Base-by-base conservation (phyloP, 1,284 basidiomycete genomes). In the Porogramme epimiltina region DNA sequence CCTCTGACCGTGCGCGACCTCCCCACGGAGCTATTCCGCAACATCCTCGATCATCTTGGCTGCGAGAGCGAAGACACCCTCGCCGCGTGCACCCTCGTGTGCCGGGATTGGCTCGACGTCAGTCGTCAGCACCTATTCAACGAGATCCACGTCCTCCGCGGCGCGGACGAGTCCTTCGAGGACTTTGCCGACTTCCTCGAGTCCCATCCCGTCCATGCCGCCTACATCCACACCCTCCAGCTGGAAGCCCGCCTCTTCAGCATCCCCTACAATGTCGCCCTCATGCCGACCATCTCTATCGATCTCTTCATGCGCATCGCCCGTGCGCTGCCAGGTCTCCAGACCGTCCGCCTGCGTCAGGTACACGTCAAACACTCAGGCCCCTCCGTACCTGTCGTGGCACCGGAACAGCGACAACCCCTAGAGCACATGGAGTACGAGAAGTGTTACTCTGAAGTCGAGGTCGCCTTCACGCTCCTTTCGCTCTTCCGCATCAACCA, bases 161-260 rank as follows among this genome's bases (percentile, higher is more conserved):
- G 42, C 13, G 16, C 25, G 37, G 37, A 48, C 23, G 46, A 52
- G 24, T 45, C 46, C 8, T 52, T 52, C 24, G 42, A 52, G 9
- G 42, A 43, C n/a, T 22, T 48, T 22, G 42, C 42, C 13, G 23
- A 26, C 18, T 52, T 47, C 36, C 25, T 52, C 19, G 51, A 48
- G 4, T 5, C 22, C 2, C 28, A 48, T 34, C 31, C 26, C 1
- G 34, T 11, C 4, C 26, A 41, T 13, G 51, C 51, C 6, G 20
- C n/a, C 6, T 45, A 37, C 23, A 20, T 52, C 20, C 45, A 46
- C 2, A 48, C n/a, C 2, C 37, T 52, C 15, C 40, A n/a, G 9
- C 51, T 52, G 19, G 46, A 52, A 28, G 28, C 51, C n/a, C 42
- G 46, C 10, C 51, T 52, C n/a, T 42, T 52, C 51, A 41, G 42